Base-by-base conservation (phyloP, 441 rosid genomes). In the Populus tomentosa region DNA sequence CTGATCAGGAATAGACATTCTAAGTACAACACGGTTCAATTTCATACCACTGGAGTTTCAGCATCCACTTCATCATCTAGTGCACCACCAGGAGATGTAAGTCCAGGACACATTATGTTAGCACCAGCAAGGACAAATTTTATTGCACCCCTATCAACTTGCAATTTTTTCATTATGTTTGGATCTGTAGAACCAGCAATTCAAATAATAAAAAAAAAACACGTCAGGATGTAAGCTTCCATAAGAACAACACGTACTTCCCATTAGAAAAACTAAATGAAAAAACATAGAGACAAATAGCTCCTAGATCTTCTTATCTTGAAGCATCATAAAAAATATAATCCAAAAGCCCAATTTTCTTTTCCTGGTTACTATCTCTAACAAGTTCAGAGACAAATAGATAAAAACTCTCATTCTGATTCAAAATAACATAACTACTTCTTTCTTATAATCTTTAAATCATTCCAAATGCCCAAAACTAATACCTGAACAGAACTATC, bases 31-130 rank as follows among this genome's bases (percentile, higher is more conserved):
- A 20, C 71, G 61, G 72, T 68, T 50, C 24, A 70, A 63, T 72
- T 5, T 64, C 84, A 73, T 90, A 92, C 99, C 94, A 96, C 99
- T 28, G 98, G 99, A 66, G 91, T 92, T 84, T 96, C 98, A 42
- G 94, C 88, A 4, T 84, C 96, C 32, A 96, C 98, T 89, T 90
- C 92, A 28, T 89, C 94, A 82, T 96, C 98, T 83, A 96, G 82
- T 82, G 80, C 92, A 70, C 99, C 98, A 73, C 98, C 98, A 5
- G 96, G 98, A 80, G 99, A 96, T 61, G 98, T 94, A 78, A 94
- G 99, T 81, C 99, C 99, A 86, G 98, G 98, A 71, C 99, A 94
- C 98, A 94, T 96, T 81, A 96, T 96, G 88, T 96, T 96, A 82
- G 98, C 99, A 83, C 99, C 98, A 83, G 99, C 82, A 75, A 96